Evolutionary conservation across 148 eudicot species (phyloP).

Genomic region (Silene latifolia): DNA sequence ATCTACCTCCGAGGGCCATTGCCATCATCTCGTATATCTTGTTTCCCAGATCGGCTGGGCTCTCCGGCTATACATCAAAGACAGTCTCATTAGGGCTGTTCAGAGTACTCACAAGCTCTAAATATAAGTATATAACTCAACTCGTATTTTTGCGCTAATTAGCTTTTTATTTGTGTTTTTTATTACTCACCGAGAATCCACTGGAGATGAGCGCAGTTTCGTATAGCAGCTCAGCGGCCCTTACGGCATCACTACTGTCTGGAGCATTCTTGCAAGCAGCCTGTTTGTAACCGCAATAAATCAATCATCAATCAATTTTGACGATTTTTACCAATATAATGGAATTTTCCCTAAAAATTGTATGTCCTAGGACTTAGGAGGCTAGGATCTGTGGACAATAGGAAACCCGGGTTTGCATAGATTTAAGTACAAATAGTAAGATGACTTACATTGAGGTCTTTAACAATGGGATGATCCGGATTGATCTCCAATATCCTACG

Average conservation of each 20-base stretch:
- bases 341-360: too few species aligned
- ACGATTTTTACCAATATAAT: too few species aligned
- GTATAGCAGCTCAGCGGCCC: constrained; percentile 73
- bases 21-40: constrained; percentile 99
- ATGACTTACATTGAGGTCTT: constrained; percentile 69
- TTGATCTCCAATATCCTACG: constrained; percentile 91
- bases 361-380: too few species aligned
- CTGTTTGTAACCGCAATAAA: too few species aligned
- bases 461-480: constrained; percentile 93
- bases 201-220: constrained; percentile 91
- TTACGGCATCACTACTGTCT: constrained; percentile 75
- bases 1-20: constrained; percentile 94
- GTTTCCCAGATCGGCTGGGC: constrained; percentile 88
- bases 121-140: too few species aligned
- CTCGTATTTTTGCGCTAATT: too few species aligned
- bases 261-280: constrained; percentile 95
- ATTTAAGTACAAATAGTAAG: too few species aligned
- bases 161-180: too few species aligned
- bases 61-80: constrained; percentile 66
- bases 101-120: too few species aligned
- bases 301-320: too few species aligned
- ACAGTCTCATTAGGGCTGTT: neutral
- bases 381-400: too few species aligned
- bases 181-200: constrained; percentile 79
- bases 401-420: too few species aligned